These are phyloP conservation scores for Orychophragmus violaceus DNA, from an alignment of 345 rosid genomes.

Conservation along the genomic window DNA sequence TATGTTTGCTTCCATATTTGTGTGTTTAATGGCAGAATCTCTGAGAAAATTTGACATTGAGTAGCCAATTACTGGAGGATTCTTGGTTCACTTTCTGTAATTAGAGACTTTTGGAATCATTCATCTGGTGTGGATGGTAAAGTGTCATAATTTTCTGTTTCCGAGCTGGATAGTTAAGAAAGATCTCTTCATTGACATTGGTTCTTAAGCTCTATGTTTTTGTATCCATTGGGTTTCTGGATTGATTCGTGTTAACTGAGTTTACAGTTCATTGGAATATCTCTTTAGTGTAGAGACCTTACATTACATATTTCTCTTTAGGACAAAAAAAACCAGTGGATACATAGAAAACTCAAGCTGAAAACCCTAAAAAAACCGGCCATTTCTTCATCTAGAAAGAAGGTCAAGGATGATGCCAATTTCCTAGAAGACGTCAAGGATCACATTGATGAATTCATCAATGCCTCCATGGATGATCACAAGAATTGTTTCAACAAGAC, in stretches of 20 bases:
- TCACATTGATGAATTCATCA: constrained; percentile 79
- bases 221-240: background rate
- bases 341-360: constrained; percentile 29
- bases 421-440: constrained; percentile 79
- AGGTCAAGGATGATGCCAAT: constrained; percentile 54
- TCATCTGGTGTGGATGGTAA: too few species aligned
- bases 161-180: background rate
- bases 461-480: constrained; percentile 91
- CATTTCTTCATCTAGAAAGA: constrained; percentile 58
- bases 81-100: background rate
- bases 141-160: too few species aligned
- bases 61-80: background rate
- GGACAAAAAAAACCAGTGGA: constrained; percentile 32
- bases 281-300: too few species aligned
- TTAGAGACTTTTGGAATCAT: background rate
- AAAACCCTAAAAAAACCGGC: constrained; percentile 35
- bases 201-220: background rate
- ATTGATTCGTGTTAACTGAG: background rate
- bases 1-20: background rate
- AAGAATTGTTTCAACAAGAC: constrained; percentile 77
- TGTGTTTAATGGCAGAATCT: background rate
- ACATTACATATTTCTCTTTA: background rate
- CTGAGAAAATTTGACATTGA: background rate
- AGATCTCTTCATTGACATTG: background rate
- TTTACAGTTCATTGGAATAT: too few species aligned